Conservation (phyloP, 2,329 filamentous ascomycete genomes). For the Karstenula rhodostoma region DNA sequence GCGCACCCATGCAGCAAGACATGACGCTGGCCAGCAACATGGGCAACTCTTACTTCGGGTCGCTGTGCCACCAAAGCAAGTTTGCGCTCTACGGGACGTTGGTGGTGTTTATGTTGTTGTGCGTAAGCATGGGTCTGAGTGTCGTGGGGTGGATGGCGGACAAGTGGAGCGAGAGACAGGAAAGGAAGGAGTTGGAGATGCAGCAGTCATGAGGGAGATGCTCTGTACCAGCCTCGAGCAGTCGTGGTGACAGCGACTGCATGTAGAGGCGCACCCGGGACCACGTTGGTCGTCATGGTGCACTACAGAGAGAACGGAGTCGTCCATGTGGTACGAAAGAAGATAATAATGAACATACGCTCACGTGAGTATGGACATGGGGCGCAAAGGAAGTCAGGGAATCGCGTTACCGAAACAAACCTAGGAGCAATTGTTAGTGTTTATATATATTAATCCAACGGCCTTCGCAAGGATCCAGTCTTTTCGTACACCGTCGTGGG, state of each 20-base stretch:
- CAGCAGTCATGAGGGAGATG: slow-evolving; percentile 19
- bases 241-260: not conserved
- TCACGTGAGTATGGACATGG: not conserved
- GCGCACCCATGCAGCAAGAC: slow-evolving; percentile 30
- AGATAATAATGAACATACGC: slow-evolving; percentile 1
- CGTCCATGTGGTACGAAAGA: not conserved
- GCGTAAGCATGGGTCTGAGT: slow-evolving; percentile 39
- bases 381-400: not conserved
- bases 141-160: slow-evolving; percentile 49
- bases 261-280: not conserved
- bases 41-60: slow-evolving; percentile 48
- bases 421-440: not conserved
- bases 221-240: not conserved
- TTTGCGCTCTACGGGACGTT: slow-evolving; percentile 57
- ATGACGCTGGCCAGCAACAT: slow-evolving; percentile 34
- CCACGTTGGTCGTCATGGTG: no score
- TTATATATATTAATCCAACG: slow-evolving; percentile 4
- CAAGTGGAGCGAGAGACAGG: slow-evolving; percentile 45
- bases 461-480: not conserved
- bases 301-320: not conserved
- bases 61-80: slow-evolving; percentile 53
- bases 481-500: not conserved
- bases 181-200: slow-evolving; percentile 44
- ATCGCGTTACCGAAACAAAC: not conserved
- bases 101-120: slow-evolving; percentile 51